These are phyloP conservation scores for Eragrostis curvula DNA, from an alignment of 176 grass and related monocot species.

Conservation along the genomic window DNA sequence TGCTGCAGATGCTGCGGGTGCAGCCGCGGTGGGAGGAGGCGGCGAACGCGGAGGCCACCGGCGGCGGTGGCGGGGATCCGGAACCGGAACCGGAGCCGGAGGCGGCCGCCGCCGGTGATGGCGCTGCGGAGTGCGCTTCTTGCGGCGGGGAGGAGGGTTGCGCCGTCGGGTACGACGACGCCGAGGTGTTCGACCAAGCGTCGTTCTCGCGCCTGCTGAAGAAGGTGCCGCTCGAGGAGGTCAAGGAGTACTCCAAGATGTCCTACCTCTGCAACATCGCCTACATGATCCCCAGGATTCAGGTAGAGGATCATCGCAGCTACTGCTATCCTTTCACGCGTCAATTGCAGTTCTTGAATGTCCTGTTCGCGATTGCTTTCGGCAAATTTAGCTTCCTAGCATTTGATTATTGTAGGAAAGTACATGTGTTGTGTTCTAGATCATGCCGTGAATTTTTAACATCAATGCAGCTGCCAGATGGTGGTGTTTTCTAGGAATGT, in stretches of 20 bases:
- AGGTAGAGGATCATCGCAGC: conserved; percentile 48
- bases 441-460: conserved; percentile 26
- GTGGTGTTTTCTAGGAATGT: conserved; percentile 20
- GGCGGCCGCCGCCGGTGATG: background rate
- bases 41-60: conserved; percentile 45
- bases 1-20: conserved; percentile 88
- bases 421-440: background rate
- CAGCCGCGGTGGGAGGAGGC: conserved; percentile 55
- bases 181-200: conserved; percentile 61
- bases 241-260: conserved; percentile 69
- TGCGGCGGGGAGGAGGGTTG: conserved; percentile 39
- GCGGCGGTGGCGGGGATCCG: background rate
- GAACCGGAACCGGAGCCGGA: conserved; percentile 9
- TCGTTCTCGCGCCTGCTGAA: conserved; percentile 78
- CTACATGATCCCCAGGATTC: conserved; percentile 73
- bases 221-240: conserved; percentile 64
- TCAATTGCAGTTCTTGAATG: conserved; percentile 8
- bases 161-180: conserved; percentile 51
- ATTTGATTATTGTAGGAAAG: background rate
- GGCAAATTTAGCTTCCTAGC: background rate
- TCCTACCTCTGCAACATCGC: conserved; percentile 85
- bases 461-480: background rate
- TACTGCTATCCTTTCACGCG: background rate
- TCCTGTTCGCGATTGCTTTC: background rate
- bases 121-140: conserved; percentile 30